Evolutionary conservation across 2,329 filamentous ascomycete species (phyloP), one percentile per base, ranked within the genome.

Genomic region (Claviceps fusiformis): DNA sequence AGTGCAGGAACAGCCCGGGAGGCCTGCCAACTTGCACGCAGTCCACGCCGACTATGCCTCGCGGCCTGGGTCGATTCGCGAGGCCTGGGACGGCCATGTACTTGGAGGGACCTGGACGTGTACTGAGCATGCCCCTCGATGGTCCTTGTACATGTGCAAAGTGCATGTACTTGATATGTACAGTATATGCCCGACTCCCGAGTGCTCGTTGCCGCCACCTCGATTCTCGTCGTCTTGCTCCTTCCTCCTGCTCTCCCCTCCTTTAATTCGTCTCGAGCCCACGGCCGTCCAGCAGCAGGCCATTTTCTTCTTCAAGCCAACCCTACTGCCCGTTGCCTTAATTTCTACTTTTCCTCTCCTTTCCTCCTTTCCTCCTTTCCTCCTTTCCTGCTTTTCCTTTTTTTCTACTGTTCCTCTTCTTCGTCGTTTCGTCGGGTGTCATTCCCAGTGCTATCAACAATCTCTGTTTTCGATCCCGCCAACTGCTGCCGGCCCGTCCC

Each of bases 221-320:
- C 17, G 6, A 17, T n/a, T n/a, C 5, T n/a, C 39, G 17, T 2
- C 15, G 5, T n/a, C 39, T 5, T n/a, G 15, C 15, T 41, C 39
- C 5, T 41, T n/a, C 17, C 17, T 17, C 17, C 17, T 17, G 15
- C 8, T 5, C 19, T 1, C 43, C 19, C 11, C 43, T 45, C 24
- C 24, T 24, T 24, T 24, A 3, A 24, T 24, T 27, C 15, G n/a
- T 75, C 78, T 78, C 74, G 73, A 69, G 75, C 73, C 75, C 73
- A 71, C 73, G 75, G 76, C 73, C 75, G 74, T 74, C 73, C 63
- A 79, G 80, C 75, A 81, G 79, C 24, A 24, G 24, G 24, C 75
- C 74, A 76, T 76, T 75, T 35, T 7, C 43, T 24, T 48, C 52
- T 35, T 52, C 54, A 37, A 37, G 35, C 35, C 35, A 56, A 45